phyloP scores from a whole-genome alignment of 2,329 filamentous ascomycete genomes.

The Claviceps spartinae region DNA sequence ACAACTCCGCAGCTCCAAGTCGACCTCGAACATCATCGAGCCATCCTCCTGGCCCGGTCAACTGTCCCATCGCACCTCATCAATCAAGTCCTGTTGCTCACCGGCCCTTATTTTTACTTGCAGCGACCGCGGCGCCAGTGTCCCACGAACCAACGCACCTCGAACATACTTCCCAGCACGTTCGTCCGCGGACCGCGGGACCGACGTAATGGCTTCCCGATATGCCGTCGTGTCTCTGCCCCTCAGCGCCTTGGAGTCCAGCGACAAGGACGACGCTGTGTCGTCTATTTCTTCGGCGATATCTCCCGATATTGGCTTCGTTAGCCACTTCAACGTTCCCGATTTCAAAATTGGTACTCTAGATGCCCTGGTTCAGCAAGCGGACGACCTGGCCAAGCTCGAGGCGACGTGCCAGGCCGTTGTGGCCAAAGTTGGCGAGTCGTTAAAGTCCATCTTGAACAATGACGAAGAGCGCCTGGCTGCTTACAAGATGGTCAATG shows the following conservation, averaged over 20 bases:
- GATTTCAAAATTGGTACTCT: slow-evolving; percentile 97
- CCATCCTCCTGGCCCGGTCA: no score
- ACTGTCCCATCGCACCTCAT: background rate
- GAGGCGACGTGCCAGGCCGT: slow-evolving; percentile 67
- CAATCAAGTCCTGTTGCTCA: background rate
- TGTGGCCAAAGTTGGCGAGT: slow-evolving; percentile 78
- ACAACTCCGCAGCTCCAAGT: no score
- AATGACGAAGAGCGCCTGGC: slow-evolving; percentile 71
- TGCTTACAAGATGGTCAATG: slow-evolving; percentile 85
- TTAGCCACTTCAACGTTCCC: slow-evolving; percentile 68
- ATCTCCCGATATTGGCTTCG: slow-evolving; percentile 58
- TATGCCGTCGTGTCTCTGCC: slow-evolving; percentile 88
- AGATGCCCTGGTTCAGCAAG: slow-evolving; percentile 88
- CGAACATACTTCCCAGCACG: background rate
- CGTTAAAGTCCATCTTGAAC: slow-evolving; percentile 68
- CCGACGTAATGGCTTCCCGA: slow-evolving; percentile 36
- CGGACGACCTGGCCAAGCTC: slow-evolving; percentile 86
- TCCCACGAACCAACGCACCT: background rate
- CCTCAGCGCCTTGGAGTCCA: slow-evolving; percentile 69
- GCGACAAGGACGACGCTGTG: slow-evolving; percentile 69
- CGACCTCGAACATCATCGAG: no score
- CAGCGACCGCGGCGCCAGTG: background rate
- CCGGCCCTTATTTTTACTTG: background rate
- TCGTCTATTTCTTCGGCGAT: slow-evolving; percentile 61
- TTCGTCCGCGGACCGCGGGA: background rate